Conservation (phyloP, 2,329 filamentous ascomycete genomes). For the Rutstroemia sp. region DNA sequence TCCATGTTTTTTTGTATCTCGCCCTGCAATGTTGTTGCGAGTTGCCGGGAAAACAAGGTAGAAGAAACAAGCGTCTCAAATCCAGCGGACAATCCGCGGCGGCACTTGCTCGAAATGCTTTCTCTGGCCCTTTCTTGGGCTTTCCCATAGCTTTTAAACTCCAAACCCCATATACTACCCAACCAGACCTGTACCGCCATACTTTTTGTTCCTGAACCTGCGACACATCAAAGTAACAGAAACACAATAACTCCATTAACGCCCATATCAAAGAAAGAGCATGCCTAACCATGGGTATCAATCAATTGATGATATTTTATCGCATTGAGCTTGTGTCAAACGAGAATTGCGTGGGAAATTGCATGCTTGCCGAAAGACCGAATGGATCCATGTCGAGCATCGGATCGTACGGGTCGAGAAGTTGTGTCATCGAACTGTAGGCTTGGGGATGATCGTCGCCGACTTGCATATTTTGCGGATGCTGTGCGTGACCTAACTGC, state of each 20-base stretch:
- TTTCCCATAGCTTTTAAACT: background rate
- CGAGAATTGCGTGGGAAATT: slow-evolving; percentile 78
- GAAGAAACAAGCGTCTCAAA: background rate
- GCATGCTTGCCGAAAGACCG: slow-evolving; percentile 88
- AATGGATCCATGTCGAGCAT: slow-evolving; percentile 92
- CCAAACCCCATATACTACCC: background rate
- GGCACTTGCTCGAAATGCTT: background rate
- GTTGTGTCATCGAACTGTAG: slow-evolving; percentile 33
- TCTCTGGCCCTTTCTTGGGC: background rate
- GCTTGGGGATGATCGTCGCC: slow-evolving; percentile 34
- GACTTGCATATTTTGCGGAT: slow-evolving; percentile 34
- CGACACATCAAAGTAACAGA: background rate
- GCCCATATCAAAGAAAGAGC: slow-evolving; percentile 2
- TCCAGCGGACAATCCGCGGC: background rate
- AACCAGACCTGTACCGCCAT: background rate
- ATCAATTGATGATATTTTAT: slow-evolving; percentile 18
- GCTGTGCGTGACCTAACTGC: slow-evolving; percentile 32
- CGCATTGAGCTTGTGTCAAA: slow-evolving; percentile 46
- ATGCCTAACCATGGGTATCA: slow-evolving; percentile 25
- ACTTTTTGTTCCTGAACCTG: slow-evolving; percentile 1
- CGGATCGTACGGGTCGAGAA: slow-evolving; percentile 70
- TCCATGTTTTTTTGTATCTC: background rate
- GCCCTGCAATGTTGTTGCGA: background rate
- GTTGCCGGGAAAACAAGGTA: background rate
- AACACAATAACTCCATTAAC: background rate